Conservation (phyloP, 1,284 basidiomycete genomes). For the Pisolithus thermaeus region DNA sequence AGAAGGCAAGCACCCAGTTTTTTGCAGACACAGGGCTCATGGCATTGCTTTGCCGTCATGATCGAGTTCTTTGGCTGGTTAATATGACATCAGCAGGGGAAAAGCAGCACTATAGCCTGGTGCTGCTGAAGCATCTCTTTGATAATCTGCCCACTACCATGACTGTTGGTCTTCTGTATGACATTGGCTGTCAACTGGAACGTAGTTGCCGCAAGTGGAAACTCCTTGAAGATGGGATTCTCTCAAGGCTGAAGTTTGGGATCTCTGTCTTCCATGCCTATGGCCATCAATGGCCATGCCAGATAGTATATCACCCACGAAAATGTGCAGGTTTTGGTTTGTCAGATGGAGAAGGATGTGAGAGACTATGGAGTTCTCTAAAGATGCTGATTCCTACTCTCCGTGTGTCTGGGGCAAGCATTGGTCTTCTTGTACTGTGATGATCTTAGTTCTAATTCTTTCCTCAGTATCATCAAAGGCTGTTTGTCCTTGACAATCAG, state of each 20-base stretch:
- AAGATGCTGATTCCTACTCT: conserved; percentile 11
- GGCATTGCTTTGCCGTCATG: no score
- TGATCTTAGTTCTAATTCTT: not conserved
- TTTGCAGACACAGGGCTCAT: no score
- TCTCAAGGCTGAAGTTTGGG: no score
- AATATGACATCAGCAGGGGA: conserved; percentile 15
- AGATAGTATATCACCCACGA: not conserved
- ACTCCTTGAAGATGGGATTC: no score
- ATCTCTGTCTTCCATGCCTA: conserved; percentile 1
- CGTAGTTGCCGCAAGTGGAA: no score
- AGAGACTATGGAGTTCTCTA: conserved; percentile 30
- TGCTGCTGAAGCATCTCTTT: conserved; percentile 14
- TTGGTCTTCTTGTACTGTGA: not conserved
- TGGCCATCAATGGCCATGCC: not conserved
- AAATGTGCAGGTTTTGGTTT: conserved; percentile 4
- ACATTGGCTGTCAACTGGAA: conserved; percentile 9
- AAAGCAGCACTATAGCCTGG: conserved; percentile 18
- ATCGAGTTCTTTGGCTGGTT: no score
- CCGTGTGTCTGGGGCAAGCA: not conserved
- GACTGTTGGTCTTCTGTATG: conserved; percentile 15
- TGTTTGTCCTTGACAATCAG: not conserved
- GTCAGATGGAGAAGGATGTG: conserved; percentile 30
- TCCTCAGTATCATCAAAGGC: not conserved
- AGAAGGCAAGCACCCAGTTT: no score
- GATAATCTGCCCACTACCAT: conserved; percentile 11